A percentile compares a stretch with the other conserved stretches of the same genome.
These are phyloP conservation scores for Thielaviopsis populi DNA, from an alignment of 2,329 filamentous ascomycete species.

Conservation along the genomic window DNA sequence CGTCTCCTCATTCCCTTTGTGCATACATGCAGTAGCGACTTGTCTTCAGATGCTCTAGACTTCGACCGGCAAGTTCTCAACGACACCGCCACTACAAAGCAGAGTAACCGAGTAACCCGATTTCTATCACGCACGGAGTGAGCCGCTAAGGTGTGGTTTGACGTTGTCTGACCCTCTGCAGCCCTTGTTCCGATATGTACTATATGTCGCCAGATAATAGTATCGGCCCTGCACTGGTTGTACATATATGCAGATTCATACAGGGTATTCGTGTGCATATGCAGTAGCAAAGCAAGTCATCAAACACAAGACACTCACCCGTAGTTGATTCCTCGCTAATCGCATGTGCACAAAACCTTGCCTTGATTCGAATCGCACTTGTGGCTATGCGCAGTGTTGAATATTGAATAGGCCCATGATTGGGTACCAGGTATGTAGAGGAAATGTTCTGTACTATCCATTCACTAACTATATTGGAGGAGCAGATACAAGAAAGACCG, in stretches of 20 bases:
- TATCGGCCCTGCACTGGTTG: background rate
- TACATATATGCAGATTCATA: background rate
- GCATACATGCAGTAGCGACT: background rate
- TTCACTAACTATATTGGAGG: background rate
- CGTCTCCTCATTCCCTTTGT: background rate
- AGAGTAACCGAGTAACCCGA: background rate
- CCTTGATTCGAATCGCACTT: background rate
- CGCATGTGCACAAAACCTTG: background rate
- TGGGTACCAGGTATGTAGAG: background rate
- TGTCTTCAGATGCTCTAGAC: background rate
- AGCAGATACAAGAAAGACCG: background rate
- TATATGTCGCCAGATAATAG: background rate
- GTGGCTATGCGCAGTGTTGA: background rate
- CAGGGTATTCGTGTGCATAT: background rate
- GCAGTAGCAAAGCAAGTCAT: background rate
- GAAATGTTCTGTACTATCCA: background rate
- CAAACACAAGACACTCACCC: background rate
- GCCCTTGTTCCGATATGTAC: background rate
- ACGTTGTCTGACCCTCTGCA: background rate
- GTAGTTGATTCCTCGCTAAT: background rate
- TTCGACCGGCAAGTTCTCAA: background rate
- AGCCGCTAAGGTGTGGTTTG: background rate
- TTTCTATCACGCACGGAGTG: background rate
- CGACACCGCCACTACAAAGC: background rate
- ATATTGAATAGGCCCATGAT: background rate